Evolutionary conservation across 1,284 basidiomycete genomes (phyloP), one percentile per base, ranked within the genome.

Genomic region (Trametes versicolor): DNA sequence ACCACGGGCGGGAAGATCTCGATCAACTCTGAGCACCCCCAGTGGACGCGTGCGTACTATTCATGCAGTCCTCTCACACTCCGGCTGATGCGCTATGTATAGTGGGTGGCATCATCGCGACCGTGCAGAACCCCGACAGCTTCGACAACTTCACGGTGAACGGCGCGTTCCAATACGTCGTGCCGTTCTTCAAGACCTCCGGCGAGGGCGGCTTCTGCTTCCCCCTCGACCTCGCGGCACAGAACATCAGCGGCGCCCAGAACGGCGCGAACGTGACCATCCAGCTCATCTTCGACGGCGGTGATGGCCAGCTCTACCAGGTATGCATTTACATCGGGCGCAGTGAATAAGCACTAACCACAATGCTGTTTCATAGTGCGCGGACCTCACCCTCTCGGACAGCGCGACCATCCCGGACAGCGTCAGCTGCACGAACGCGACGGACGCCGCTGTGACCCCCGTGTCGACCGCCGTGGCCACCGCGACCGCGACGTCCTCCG

Each of bases 231-330:
- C 78, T 93, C 54, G 76, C 75, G 13, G 73, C 79, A 4, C 76
- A 87, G 13, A 84, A 84, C 66, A 78, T 87, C 21, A 81, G 81
- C 50, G 85, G 85, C 27, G 79, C 88, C 54, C 70, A 75, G 59
- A 78, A 84, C 63, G 87, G 88, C 12, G 79, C 84, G 51, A 88
- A 90, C 72, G 84, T 88, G 47, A 89, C 86, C 1, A 75, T 89
- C 29, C 85, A 91, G 82, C 80, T 90, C 53, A 72, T 84, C 37
- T 92, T 80, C 74, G 77, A 84, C 69, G 90, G 89, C 45, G 88
- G 89, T 21, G 92, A 94, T 73, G 88, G 88, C 39, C 71, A 78
- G 52, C 81, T 93, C 10, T 93, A 81, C 79, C 91, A 94, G 81
- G 88, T 85, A 36, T 25, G 41, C 41, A 2, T 15, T 43, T 32